Evolutionary conservation across 768 basidiomycete genomes (phyloP), one percentile per base, ranked within the genome.

Genomic region (Ramaria rubella): DNA sequence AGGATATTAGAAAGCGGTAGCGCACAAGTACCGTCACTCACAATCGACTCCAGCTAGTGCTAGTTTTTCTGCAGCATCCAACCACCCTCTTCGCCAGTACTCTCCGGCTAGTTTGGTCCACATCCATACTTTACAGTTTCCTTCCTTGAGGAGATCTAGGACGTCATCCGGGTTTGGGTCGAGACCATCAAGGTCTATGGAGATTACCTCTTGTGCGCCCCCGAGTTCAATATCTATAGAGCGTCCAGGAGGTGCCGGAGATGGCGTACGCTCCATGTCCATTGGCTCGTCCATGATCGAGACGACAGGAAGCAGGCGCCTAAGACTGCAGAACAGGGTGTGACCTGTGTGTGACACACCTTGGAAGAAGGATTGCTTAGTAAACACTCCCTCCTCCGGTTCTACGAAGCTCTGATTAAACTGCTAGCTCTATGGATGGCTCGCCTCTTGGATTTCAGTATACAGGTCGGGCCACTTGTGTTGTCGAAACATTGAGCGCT

Each of bases 61-160:
- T 48, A 94, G 85, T 61, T 80, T 81, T 68, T 93, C 86, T 12
- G 92, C 92, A 7, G 82, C 85, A 24, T 83, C 81, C 49, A 88
- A 72, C 60, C 83, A 79, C 0, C 87, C 88, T 62, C 83, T 79
- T 59, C 87, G 74, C 87, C 91, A 92, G 64, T 95, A 94, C 70
- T 94, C 93, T 15, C 82, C 83, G 8, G 92, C 91, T 21, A 94
- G 76, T 59, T 82, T 83, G 1, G 87, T 83, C 90, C 90, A 94
- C 11, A 86, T 81, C 66, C 79, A 81, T 17, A 83, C 81, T 58
- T 75, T 82, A 54, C 86, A 89, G 55, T 84, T 81, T 0, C 85
- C 86, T 29, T 88, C 84, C 57, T 77, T 80, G 48, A 94, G 68
- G 3, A 94, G 69, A 62, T 87, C 83, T 49, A 87, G 72, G 2